Conservation (phyloP, 176 grass and related monocot genomes). For the Raddia distichophylla region DNA sequence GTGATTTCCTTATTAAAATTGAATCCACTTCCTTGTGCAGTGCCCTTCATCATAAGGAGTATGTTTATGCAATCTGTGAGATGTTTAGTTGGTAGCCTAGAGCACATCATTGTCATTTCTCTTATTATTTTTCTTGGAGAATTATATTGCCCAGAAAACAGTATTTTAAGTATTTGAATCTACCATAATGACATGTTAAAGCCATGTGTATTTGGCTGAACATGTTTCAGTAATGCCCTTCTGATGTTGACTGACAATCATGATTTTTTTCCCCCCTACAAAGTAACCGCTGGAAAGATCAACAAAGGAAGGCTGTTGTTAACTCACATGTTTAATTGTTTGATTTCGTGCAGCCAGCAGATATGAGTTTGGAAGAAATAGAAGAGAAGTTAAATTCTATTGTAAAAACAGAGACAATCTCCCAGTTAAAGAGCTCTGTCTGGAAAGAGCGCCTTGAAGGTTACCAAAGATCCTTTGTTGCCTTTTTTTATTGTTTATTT, state of each 20-base stretch:
- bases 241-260: neutral
- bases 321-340: slow-evolving; percentile 41
- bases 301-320: neutral
- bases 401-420: slow-evolving; percentile 77
- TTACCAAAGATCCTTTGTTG: slow-evolving; percentile 25
- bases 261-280: too few relatives aligned
- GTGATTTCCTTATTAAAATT: slow-evolving; percentile 53
- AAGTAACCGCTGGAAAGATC: slow-evolving; percentile 6
- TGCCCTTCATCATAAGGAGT: neutral
- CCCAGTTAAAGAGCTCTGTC: slow-evolving; percentile 87
- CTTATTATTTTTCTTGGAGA: neutral
- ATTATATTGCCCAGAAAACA: neutral
- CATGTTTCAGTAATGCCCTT: neutral
- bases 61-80: neutral
- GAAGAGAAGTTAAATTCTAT: slow-evolving; percentile 75
- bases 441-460: slow-evolving; percentile 99
- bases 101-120: neutral
- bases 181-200: neutral
- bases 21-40: slow-evolving; percentile 25
- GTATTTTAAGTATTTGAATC: neutral
- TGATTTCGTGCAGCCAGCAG: slow-evolving; percentile 70
- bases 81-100: neutral
- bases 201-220: neutral
- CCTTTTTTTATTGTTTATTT: slow-evolving; percentile 35
- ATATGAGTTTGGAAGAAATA: slow-evolving; percentile 99